Percentiles rank a stretch among this genome's conserved stretches.
phyloP scores from a whole-genome alignment of 1,139 yeast species.

The Eremothecium sinecaudum region DNA sequence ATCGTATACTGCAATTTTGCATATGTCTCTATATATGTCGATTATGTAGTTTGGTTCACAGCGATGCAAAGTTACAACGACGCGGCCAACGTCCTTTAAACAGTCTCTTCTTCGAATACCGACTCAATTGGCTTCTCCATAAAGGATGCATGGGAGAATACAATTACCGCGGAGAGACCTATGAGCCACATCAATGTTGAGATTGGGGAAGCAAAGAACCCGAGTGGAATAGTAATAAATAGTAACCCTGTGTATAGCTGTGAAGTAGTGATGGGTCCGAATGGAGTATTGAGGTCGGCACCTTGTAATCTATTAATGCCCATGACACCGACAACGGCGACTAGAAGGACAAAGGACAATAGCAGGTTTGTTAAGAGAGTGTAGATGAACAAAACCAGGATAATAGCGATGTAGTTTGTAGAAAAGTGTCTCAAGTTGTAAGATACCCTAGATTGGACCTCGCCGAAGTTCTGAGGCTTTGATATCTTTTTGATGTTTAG shows the following conservation, averaged over 20 bases:
- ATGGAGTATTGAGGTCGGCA: constrained; percentile 64
- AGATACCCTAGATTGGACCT: constrained; percentile 76
- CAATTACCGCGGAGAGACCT: constrained; percentile 85
- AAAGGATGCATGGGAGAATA: constrained; percentile 83
- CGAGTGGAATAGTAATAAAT: constrained; percentile 73
- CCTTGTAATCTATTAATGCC: constrained; percentile 77
- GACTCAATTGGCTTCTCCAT: constrained; percentile 98
- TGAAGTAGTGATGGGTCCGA: constrained; percentile 61
- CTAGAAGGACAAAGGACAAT: constrained; percentile 68
- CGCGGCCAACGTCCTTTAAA: constrained; percentile 32
- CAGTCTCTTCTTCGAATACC: constrained; percentile 81
- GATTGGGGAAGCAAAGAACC: constrained; percentile 87
- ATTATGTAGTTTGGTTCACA: too few relatives aligned
- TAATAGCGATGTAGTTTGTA: constrained; percentile 73
- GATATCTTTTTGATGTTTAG: constrained; percentile 84
- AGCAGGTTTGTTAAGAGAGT: constrained; percentile 75
- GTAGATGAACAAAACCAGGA: constrained; percentile 59
- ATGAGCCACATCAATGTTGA: constrained; percentile 93
- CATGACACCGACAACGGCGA: constrained; percentile 59
- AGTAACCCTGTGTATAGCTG: constrained; percentile 85
- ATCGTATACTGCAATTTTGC: too few relatives aligned
- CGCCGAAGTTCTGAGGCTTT: constrained; percentile 83
- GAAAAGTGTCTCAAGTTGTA: constrained; percentile 83
- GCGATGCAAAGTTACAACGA: too few relatives aligned
- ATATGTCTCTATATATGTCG: too few relatives aligned